These are phyloP conservation scores for Penicillium hesseltinei DNA, from an alignment of 2,329 filamentous ascomycete species.

Conservation along the genomic window DNA sequence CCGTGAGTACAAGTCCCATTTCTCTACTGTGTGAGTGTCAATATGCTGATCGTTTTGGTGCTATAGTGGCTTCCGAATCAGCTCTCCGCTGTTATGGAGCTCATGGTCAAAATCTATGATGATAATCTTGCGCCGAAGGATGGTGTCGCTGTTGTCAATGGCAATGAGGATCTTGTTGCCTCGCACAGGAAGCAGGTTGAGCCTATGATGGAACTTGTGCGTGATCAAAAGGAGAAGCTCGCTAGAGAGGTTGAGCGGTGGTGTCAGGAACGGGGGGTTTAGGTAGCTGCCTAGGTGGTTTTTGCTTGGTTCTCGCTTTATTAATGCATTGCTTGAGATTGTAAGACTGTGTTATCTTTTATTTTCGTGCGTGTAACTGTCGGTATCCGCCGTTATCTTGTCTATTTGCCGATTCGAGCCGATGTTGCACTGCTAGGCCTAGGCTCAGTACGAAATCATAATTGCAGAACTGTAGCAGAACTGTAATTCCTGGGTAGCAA, in stretches of 20 bases:
- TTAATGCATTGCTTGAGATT: background rate
- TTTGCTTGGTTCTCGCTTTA: background rate
- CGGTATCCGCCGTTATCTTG: background rate
- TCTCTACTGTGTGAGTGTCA: background rate
- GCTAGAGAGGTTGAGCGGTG: constrained; percentile 46
- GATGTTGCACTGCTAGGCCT: background rate
- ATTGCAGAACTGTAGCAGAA: no score
- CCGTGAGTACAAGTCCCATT: constrained; percentile 31
- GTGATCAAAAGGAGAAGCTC: constrained; percentile 35
- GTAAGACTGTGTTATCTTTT: background rate
- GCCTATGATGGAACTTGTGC: constrained; percentile 39
- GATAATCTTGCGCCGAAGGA: constrained; percentile 37
- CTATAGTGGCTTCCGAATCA: constrained; percentile 49
- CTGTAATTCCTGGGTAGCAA: background rate
- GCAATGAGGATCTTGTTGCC: constrained; percentile 22
- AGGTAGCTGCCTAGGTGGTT: background rate
- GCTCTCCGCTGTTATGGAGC: constrained; percentile 49
- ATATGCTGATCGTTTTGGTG: background rate
- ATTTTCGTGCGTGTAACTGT: background rate
- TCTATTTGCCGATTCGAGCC: background rate
- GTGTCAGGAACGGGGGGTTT: constrained; percentile 47
- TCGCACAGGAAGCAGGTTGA: constrained; percentile 38
- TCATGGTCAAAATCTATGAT: constrained; percentile 49
- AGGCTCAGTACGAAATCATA: background rate
- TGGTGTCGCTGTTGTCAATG: constrained; percentile 12